Conservation (phyloP, 1,284 basidiomycete species). For the Apiotrichum sp. region DNA sequence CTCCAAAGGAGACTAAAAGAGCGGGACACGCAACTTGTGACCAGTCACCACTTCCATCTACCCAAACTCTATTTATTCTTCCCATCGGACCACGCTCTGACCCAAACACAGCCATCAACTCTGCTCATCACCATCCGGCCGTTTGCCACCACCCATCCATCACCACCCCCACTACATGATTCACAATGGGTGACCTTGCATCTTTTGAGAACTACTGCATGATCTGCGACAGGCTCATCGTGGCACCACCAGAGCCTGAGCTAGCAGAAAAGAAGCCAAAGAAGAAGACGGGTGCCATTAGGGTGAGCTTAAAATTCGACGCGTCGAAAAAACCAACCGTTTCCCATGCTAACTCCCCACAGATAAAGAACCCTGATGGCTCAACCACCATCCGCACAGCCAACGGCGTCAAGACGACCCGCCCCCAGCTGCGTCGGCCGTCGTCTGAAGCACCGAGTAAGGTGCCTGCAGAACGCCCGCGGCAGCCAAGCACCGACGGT, state of each 20-base stretch:
- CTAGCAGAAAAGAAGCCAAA: constrained; percentile 17
- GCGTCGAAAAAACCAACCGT: neutral
- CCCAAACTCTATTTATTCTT: no score
- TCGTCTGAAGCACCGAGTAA: neutral
- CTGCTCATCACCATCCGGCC: neutral
- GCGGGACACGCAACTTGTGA: no score
- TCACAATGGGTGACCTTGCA: constrained; percentile 15
- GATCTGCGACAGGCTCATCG: constrained; percentile 39
- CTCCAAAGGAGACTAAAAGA: no score
- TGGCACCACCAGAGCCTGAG: constrained; percentile 13
- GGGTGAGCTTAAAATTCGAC: constrained; percentile 25
- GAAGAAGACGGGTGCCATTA: constrained; percentile 34
- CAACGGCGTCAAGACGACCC: constrained; percentile 36
- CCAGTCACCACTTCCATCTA: no score
- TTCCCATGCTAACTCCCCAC: neutral
- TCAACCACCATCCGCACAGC: constrained; percentile 39
- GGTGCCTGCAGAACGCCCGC: neutral
- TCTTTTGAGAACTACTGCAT: constrained; percentile 40
- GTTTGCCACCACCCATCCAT: neutral
- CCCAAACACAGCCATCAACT: neutral
- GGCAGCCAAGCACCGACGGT: neutral
- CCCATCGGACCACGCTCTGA: no score
- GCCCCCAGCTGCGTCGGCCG: constrained; percentile 26
- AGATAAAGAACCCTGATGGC: constrained; percentile 43
- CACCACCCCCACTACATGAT: neutral